phyloP scores from a whole-genome alignment of 2,329 filamentous ascomycete genomes.

The Alternaria gansuensis region DNA sequence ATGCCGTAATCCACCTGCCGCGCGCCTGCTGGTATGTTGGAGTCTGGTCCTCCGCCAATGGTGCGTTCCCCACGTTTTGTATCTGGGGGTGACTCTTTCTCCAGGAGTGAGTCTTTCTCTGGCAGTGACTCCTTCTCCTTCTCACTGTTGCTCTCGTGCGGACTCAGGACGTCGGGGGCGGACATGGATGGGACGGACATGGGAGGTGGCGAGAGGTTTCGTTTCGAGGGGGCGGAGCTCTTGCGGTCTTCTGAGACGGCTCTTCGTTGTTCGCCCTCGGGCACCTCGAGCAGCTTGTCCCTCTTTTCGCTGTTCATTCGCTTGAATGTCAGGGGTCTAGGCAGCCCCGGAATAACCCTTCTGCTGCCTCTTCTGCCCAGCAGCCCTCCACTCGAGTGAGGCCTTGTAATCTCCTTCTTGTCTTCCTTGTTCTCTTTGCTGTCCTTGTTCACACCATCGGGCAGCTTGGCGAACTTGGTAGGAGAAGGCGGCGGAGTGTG shows the following conservation, averaged over 20 bases:
- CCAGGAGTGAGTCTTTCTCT: not conserved
- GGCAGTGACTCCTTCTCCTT: constrained; percentile 28
- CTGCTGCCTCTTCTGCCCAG: constrained; percentile 51
- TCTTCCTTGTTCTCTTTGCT: constrained; percentile 20
- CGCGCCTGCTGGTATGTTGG: constrained; percentile 48
- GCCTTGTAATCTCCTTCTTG: constrained; percentile 46
- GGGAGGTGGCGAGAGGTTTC: constrained; percentile 55
- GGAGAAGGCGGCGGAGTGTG: constrained; percentile 38
- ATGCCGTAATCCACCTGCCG: constrained; percentile 47
- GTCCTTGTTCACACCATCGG: constrained; percentile 37
- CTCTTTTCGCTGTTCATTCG: constrained; percentile 83
- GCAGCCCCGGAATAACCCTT: constrained; percentile 79
- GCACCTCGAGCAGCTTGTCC: constrained; percentile 73
- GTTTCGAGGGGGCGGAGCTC: constrained; percentile 66
- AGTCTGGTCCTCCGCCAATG: constrained; percentile 44
- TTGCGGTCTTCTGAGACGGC: constrained; percentile 75
- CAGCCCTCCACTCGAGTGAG: constrained; percentile 46
- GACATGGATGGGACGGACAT: constrained; percentile 52
- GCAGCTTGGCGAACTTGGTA: constrained; percentile 18
- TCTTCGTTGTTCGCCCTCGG: constrained; percentile 72
- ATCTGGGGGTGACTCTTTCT: not conserved
- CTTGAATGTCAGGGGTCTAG: constrained; percentile 79
- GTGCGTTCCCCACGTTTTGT: constrained; percentile 28
- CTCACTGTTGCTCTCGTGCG: constrained; percentile 37
- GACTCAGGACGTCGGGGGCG: constrained; percentile 51